Base-by-base conservation (phyloP, 2,329 filamentous ascomycete genomes). In the Cytospora chrysosperma region DNA sequence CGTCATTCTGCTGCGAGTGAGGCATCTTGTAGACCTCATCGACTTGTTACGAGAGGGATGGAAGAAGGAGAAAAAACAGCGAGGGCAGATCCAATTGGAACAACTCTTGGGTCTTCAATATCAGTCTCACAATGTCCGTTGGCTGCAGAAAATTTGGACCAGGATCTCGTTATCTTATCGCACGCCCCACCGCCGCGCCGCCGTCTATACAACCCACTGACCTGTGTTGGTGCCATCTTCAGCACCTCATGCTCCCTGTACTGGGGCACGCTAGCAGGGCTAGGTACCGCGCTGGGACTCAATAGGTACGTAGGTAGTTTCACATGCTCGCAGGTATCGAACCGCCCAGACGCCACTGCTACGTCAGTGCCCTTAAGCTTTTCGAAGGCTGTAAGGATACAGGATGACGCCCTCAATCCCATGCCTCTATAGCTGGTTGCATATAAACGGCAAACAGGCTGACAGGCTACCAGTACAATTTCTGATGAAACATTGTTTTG, bases 1-100 rank as follows among this genome's bases (percentile, higher is more conserved):
- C 78, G 69, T 87, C 85, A 68, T 81, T 24, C 40, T 63, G 78
- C 62, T 84, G 82, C 56, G 83, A 83, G 72, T 84, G 82, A 72
- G 83, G 81, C 85, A 87, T 87, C 66, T 68, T 77, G 70, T 47
- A 24, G 8, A 47, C 43, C 43, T 47, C 43, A 47, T 47, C 43
- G 43, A 47, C 43, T 47, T 24, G 5, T 24, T 47, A n/a, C n/a
- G n/a, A n/a, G n/a, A 50, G 8, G 43, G 7, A 47, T 21, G n/a
- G 43, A 21, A 15, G 43, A 21, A 10, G 12, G 10, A 24, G 19
- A 24, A n/a, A 47, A 4, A 13, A 7, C 4, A 24, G 10, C 1
- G 24, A 47, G 19, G 26, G 21, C 15, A 10, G 28, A 24, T 28
- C 15, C 6, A 21, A 50, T 15, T 52, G n/a, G 37, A 28, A 32